Percentiles rank a stretch among this genome's conserved stretches.
phyloP scores from a whole-genome alignment of 1,284 basidiomycete genomes.

The Erythrobasidium hasegawianum region DNA sequence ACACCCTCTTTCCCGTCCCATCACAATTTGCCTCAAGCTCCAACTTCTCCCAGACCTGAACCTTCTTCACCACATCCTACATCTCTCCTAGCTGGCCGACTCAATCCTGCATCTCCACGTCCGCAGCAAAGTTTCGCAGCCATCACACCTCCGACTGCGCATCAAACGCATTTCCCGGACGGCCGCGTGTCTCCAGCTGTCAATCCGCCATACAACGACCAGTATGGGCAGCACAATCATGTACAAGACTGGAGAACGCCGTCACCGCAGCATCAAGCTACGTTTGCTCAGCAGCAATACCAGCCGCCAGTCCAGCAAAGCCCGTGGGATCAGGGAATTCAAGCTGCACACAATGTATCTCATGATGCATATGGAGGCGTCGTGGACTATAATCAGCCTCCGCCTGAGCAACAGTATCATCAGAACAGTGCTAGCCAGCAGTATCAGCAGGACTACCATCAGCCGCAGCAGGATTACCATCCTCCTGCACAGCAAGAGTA shows the following conservation, averaged over 20 bases:
- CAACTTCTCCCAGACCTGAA: not conserved
- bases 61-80: not conserved
- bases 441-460: slow-evolving; percentile 2
- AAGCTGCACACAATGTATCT: not conserved
- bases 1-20: not conserved
- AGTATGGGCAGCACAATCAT: not conserved
- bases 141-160: not conserved
- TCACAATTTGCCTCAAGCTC: too few species aligned
- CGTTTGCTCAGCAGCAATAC: not conserved
- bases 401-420: not conserved
- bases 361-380: slow-evolving; percentile 5
- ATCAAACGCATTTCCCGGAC: not conserved
- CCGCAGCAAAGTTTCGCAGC: not conserved
- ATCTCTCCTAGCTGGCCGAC: not conserved
- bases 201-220: not conserved
- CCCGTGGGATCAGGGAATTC: not conserved
- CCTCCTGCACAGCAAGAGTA: not conserved
- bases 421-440: not conserved
- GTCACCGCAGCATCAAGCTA: not conserved
- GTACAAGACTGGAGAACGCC: not conserved
- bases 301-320: not conserved
- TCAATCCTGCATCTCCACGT: too few species aligned
- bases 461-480: not conserved
- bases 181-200: not conserved
- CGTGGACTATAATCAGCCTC: not conserved